These are phyloP conservation scores for Lentinula detonsa DNA, from an alignment of 768 basidiomycete species.

Conservation along the genomic window DNA sequence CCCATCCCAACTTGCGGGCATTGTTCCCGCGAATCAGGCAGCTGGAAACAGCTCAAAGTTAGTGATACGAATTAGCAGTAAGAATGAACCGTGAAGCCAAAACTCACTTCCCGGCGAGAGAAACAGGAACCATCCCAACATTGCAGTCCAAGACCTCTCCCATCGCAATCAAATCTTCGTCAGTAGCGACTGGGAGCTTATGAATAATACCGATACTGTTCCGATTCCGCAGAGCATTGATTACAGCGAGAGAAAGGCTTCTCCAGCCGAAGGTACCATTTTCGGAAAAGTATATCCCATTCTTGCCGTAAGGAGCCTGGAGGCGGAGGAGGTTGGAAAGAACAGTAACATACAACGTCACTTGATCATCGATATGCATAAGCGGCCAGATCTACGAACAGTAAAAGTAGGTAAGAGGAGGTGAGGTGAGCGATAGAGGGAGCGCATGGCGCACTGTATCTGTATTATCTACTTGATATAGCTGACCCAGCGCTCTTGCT, in stretches of 20 bases:
- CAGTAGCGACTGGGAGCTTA: not conserved
- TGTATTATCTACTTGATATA: slow-evolving; percentile 4
- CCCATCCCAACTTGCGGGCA: slow-evolving; percentile 7
- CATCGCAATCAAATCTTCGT: slow-evolving; percentile 5
- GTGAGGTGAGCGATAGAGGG: not conserved
- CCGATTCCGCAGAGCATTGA: not conserved
- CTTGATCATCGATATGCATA: slow-evolving; percentile 6
- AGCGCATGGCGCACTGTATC: not conserved
- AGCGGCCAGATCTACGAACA: slow-evolving; percentile 6
- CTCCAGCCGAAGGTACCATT: slow-evolving; percentile 11
- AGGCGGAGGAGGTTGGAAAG: slow-evolving; percentile 2
- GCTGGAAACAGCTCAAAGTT: not conserved
- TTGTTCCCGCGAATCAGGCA: slow-evolving; percentile 7
- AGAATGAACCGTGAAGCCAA: not conserved
- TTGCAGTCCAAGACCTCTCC: slow-evolving; percentile 1
- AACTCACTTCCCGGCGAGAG: slow-evolving; percentile 8
- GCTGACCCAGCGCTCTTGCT: slow-evolving; percentile 2
- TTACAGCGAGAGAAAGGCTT: slow-evolving; percentile 6
- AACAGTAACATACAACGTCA: not conserved
- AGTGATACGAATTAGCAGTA: not conserved
- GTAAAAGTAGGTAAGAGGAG: not conserved
- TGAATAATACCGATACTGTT: not conserved
- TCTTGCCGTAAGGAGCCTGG: slow-evolving; percentile 5
- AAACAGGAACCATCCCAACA: slow-evolving; percentile 5
- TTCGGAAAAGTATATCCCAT: slow-evolving; percentile 11